Conservation (phyloP, 2,329 filamentous ascomycete genomes). For the Trichocomaceae sp. region DNA sequence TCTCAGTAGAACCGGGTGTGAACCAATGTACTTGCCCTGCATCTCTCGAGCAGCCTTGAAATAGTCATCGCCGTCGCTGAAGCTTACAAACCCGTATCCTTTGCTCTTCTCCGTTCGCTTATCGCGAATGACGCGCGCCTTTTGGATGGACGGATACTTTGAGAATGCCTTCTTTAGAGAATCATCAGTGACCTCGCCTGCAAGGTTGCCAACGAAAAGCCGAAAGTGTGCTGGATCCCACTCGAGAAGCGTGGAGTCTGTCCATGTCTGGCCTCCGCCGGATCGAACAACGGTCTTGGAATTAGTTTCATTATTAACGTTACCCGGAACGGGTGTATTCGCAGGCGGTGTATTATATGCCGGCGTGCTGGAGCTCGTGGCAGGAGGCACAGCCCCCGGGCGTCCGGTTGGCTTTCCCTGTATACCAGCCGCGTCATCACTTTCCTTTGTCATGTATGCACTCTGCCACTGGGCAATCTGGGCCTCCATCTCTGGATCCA, state of each 20-base stretch:
- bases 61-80: conserved; percentile 90
- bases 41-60: conserved; percentile 96
- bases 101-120: conserved; percentile 95
- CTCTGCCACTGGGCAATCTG: conserved; percentile 95
- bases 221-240: conserved; percentile 95
- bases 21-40: conserved; percentile 98
- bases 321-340: conserved; percentile 40
- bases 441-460: conserved; percentile 66
- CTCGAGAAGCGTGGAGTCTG: conserved; percentile 78
- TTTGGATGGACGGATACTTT: conserved; percentile 79
- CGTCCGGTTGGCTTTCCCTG: conserved; percentile 32
- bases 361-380: conserved; percentile 40
- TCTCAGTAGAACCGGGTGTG: conserved; percentile 80
- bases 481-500: conserved; percentile 76
- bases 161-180: conserved; percentile 90
- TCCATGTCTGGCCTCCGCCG: conserved; percentile 89
- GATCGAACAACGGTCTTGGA: conserved; percentile 82
- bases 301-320: conserved; percentile 37
- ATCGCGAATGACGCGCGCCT: conserved; percentile 88
- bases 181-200: conserved; percentile 95
- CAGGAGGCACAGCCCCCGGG: conserved; percentile 35
- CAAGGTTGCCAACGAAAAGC: conserved; percentile 92
- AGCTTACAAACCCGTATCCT: conserved; percentile 94
- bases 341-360: conserved; percentile 25
- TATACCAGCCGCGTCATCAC: conserved; percentile 29